Evolutionary conservation across 306 rosid species (phyloP), one percentile per base, ranked within the genome.

Genomic region (Vigna nakashimae): DNA sequence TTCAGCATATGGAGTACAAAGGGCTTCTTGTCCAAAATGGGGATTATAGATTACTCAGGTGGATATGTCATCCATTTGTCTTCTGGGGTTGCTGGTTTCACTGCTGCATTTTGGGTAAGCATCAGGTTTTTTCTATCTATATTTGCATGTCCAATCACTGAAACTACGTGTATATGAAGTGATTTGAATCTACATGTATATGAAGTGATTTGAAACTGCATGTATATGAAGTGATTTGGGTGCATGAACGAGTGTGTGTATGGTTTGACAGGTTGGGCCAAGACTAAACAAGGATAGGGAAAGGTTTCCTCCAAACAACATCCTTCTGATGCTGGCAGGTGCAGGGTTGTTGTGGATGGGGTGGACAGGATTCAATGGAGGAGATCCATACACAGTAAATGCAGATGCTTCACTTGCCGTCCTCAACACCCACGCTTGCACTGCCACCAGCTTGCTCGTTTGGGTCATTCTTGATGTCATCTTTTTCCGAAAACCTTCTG

Each of bases 331-430:
- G 87, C 15, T 86, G 4, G 79, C 84, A 0, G 90, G 90, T 9
- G 90, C 90, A 51, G 87, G 90, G 6, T 0, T 86, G 2, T 40
- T 86, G 9, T 86, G 90, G 90, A 64, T 83, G 84, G 90, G 90
- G 0, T 83, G 90, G 90, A 81, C 87, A 12, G 87, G 87, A 0
- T 86, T 83, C 86, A 86, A 86, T n/a, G 90, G 90, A n/a, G 90
- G 90, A 52, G 90, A 80, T 55, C 90, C 90, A 16, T 83, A 80
- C 18, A 7, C 11, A n/a, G 87, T 77, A 2, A 48, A 78, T 36
- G 0, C 63, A 10, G 87, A 83, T 71, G 85, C 90, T 66, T 80
- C 90, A 9, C 50, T 86, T 49, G 90, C 90, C 14, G 84, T 83
- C 2, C 68, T 77, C 40, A 86, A 86, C 53, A 83, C 87, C 2